Conservation (phyloP, 2,329 filamentous ascomycete species). For the Trichoderma lentiforme region DNA sequence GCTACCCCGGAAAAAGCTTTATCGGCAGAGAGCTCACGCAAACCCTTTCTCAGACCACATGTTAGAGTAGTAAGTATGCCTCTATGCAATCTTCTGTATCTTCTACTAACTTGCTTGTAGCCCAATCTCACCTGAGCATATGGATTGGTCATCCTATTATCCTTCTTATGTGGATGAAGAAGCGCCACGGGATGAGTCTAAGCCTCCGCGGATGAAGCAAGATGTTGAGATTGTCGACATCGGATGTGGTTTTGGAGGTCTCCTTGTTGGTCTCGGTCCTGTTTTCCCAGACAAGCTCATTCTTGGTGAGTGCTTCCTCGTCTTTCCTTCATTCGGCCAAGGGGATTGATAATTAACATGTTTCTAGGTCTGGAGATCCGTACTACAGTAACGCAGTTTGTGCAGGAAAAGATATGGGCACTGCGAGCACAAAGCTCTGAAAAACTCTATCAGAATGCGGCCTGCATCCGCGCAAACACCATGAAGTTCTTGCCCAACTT, state of each 20-base stretch:
- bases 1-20: constrained; percentile 92
- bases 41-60: constrained; percentile 97
- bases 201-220: constrained; percentile 41
- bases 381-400: constrained; percentile 83
- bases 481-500: constrained; percentile 99
- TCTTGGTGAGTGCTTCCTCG: constrained; percentile 56
- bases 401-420: constrained; percentile 81
- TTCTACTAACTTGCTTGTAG: constrained; percentile 43
- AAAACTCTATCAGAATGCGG: constrained; percentile 75
- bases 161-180: constrained; percentile 62
- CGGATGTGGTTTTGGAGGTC: constrained; percentile 91
- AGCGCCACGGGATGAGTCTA: constrained; percentile 30
- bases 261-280: constrained; percentile 81
- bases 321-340: background rate
- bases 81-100: background rate
- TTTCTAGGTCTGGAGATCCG: constrained; percentile 82
- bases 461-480: constrained; percentile 85
- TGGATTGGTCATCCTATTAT: constrained; percentile 89
- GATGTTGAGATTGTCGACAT: constrained; percentile 93
- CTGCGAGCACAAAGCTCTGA: constrained; percentile 64
- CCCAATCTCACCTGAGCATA: constrained; percentile 71
- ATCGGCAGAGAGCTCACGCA: constrained; percentile 91
- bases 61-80: constrained; percentile 68
- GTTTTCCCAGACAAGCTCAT: constrained; percentile 78
- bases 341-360: background rate